A percentile compares a stretch with the other conserved stretches of the same genome.
phyloP scores from a whole-genome alignment of 2,329 filamentous ascomycete genomes.

The Metarhizium sp. region DNA sequence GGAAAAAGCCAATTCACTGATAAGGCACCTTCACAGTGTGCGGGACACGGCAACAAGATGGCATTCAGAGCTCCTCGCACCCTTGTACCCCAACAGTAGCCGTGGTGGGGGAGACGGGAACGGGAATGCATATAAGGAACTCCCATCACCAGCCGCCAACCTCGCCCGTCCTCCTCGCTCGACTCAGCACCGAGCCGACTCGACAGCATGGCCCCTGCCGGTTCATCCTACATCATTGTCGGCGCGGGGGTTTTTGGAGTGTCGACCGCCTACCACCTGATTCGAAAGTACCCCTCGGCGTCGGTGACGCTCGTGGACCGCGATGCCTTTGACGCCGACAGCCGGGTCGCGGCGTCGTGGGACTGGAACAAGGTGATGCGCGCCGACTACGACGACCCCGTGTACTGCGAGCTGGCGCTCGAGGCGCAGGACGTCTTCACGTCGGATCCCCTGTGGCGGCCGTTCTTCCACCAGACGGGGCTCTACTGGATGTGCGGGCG shows the following conservation, averaged over 20 bases:
- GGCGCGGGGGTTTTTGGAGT: constrained; percentile 58
- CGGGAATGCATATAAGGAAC: neutral
- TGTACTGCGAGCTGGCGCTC: constrained; percentile 55
- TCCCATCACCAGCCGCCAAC: neutral
- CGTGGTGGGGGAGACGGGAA: neutral
- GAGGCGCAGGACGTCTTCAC: constrained; percentile 57
- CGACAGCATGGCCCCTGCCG: constrained; percentile 12
- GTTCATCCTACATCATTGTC: constrained; percentile 44
- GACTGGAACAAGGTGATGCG: constrained; percentile 68
- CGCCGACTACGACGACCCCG: constrained; percentile 55
- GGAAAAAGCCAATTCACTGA: neutral
- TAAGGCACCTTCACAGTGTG: neutral
- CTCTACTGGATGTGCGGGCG: constrained; percentile 47
- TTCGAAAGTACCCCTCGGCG: constrained; percentile 37
- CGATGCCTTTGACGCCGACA: constrained; percentile 36
- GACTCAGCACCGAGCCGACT: neutral
- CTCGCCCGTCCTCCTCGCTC: neutral
- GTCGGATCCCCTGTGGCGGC: constrained; percentile 44
- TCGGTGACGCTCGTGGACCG: constrained; percentile 50
- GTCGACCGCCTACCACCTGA: constrained; percentile 55
- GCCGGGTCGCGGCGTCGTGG: constrained; percentile 52
- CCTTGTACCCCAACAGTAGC: neutral
- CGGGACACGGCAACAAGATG: neutral
- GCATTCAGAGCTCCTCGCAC: neutral
- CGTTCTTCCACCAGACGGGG: constrained; percentile 50